Percentiles rank a stretch among this genome's conserved stretches.
phyloP scores from a whole-genome alignment of 805 yeast genomes.

The Hanseniaspora lachancei region DNA sequence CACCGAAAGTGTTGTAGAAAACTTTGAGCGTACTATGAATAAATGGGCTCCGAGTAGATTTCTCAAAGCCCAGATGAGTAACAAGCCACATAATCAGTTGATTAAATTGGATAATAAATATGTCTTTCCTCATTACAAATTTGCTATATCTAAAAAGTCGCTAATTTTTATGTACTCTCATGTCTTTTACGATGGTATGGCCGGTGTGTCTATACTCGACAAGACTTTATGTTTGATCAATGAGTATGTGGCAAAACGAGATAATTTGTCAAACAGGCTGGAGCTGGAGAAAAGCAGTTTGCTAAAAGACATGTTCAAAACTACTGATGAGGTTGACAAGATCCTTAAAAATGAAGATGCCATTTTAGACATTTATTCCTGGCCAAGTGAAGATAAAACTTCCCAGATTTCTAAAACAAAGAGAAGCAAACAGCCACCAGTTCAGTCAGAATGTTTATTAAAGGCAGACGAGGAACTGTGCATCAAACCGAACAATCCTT shows the following conservation, averaged over 20 bases:
- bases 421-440: not conserved
- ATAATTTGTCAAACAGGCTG: not conserved
- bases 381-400: not conserved
- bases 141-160: not conserved
- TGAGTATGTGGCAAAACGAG: not conserved
- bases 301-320: not conserved
- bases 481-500: not conserved
- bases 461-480: not conserved
- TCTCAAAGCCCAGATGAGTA: not conserved
- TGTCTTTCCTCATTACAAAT: not conserved
- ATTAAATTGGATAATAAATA: not conserved
- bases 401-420: not conserved
- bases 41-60: not conserved
- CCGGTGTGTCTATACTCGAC: constrained; percentile 2
- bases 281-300: not conserved
- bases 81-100: not conserved
- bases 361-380: not conserved
- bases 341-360: not conserved
- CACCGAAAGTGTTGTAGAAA: not conserved
- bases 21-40: not conserved
- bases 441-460: not conserved
- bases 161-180: constrained; percentile 9
- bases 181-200: constrained; percentile 11
- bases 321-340: not conserved
- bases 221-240: not conserved